phyloP scores from a whole-genome alignment of 1,139 yeast species.

The Hyphopichia wangnamkhiaoensis region DNA sequence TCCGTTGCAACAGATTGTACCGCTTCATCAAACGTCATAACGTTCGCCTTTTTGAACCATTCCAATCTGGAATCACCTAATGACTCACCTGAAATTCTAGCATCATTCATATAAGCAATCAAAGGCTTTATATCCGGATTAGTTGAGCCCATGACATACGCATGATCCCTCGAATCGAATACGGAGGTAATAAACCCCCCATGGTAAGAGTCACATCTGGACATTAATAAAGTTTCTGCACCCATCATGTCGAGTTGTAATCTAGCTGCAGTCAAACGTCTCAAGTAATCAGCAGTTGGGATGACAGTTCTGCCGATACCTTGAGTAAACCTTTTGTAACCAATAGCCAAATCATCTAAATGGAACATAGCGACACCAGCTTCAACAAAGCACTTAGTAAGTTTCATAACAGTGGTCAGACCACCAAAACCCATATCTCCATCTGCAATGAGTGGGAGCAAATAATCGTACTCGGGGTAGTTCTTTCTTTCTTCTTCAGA shows the following conservation, averaged over 20 bases:
- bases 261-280: constrained; percentile 59
- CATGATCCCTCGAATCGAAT: constrained; percentile 39
- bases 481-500: constrained; percentile 23
- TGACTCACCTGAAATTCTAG: constrained; percentile 15
- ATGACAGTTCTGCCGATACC: constrained; percentile 63
- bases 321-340: constrained; percentile 68
- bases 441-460: constrained; percentile 66
- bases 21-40: constrained; percentile 54
- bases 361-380: constrained; percentile 68
- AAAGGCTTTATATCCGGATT: constrained; percentile 42
- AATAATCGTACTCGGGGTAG: constrained; percentile 44
- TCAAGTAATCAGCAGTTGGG: constrained; percentile 59
- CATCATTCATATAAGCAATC: constrained; percentile 45
- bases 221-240: constrained; percentile 56
- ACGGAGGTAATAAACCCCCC: constrained; percentile 55
- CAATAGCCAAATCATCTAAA: constrained; percentile 64
- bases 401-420: constrained; percentile 60
- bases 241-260: constrained; percentile 69
- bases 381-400: constrained; percentile 64
- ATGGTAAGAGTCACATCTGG: constrained; percentile 63
- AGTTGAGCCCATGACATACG: constrained; percentile 15
- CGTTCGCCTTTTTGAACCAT: constrained; percentile 45
- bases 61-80: constrained; percentile 8
- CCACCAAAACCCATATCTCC: constrained; percentile 76
- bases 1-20: constrained; percentile 24